These are phyloP conservation scores for Euclidium syriacum DNA, from an alignment of 345 rosid species.

Conservation along the genomic window DNA sequence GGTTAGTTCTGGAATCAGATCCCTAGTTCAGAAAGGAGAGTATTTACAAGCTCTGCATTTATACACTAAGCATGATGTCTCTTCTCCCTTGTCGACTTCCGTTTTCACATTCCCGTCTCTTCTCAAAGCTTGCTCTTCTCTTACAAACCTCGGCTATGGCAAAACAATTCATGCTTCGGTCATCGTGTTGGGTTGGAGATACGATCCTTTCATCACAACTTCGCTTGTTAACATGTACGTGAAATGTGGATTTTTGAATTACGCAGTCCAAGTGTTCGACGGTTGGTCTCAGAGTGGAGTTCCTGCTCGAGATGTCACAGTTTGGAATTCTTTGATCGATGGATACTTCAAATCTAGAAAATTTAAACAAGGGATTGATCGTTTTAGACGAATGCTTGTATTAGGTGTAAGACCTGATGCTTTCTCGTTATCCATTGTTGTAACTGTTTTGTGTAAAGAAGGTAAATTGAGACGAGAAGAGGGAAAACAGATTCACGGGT, in stretches of 20 bases:
- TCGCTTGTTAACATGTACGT: slow-evolving; percentile 65
- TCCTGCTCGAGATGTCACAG: slow-evolving; percentile 38
- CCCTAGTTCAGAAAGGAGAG: slow-evolving; percentile 35
- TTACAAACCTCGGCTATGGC: slow-evolving; percentile 40
- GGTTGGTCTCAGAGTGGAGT: slow-evolving; percentile 33
- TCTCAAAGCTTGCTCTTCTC: slow-evolving; percentile 58
- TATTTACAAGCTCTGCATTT: slow-evolving; percentile 44
- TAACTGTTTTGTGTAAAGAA: slow-evolving; percentile 38
- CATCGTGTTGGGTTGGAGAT: slow-evolving; percentile 37
- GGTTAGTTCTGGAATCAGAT: slow-evolving; percentile 41
- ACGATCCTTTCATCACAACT: slow-evolving; percentile 49
- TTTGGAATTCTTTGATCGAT: slow-evolving; percentile 70
- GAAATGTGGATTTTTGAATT: slow-evolving; percentile 51
- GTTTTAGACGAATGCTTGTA: slow-evolving; percentile 51
- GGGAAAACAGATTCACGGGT: slow-evolving; percentile 63
- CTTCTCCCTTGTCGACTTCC: slow-evolving; percentile 34
- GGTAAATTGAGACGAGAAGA: slow-evolving; percentile 31
- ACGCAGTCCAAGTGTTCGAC: slow-evolving; percentile 71
- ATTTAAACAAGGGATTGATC: slow-evolving; percentile 37
- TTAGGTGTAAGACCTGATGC: slow-evolving; percentile 60
- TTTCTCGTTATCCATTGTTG: slow-evolving; percentile 53
- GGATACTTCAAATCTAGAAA: slow-evolving; percentile 49
- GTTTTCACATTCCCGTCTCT: slow-evolving; percentile 61
- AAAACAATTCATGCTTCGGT: slow-evolving; percentile 52
- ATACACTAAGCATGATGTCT: slow-evolving; percentile 30